These are phyloP conservation scores for Cerioporus squamosus DNA, from an alignment of 1,284 basidiomycete species.

Conservation along the genomic window DNA sequence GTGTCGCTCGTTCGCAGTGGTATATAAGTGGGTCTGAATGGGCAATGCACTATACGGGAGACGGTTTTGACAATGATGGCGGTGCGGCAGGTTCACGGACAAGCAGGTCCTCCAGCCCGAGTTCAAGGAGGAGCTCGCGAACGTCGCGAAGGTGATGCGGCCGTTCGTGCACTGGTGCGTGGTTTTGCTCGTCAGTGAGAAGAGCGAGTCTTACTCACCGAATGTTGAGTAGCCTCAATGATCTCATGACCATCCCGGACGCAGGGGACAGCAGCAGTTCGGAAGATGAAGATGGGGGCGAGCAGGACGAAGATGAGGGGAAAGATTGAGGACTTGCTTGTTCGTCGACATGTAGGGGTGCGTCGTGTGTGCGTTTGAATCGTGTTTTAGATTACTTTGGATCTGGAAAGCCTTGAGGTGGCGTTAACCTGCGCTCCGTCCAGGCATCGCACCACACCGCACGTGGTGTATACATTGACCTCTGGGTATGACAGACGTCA, in stretches of 20 bases:
- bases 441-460: too few species aligned
- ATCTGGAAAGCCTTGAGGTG: too few species aligned
- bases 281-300: conserved; percentile 27
- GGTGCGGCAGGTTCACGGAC: conserved; percentile 70
- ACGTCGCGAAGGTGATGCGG: conserved; percentile 58
- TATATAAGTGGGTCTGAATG: conserved; percentile 55
- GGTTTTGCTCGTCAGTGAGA: neutral
- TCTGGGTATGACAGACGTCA: too few species aligned
- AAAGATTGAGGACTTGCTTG: too few species aligned
- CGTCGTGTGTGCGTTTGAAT: too few species aligned
- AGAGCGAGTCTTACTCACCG: neutral
- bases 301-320: conserved; percentile 4
- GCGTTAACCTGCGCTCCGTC: too few species aligned
- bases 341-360: too few species aligned
- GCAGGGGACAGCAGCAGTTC: conserved; percentile 38
- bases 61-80: neutral
- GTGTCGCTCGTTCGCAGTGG: conserved; percentile 79
- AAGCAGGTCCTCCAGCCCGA: conserved; percentile 67
- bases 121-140: conserved; percentile 68
- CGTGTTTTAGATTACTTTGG: too few species aligned
- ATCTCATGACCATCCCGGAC: conserved; percentile 57
- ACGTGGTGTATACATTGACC: too few species aligned
- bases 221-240: conserved; percentile 64
- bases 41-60: neutral
- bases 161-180: conserved; percentile 87